Base-by-base conservation (phyloP, 352 stramenopile genomes). In the Aphanomyces invadans region DNA sequence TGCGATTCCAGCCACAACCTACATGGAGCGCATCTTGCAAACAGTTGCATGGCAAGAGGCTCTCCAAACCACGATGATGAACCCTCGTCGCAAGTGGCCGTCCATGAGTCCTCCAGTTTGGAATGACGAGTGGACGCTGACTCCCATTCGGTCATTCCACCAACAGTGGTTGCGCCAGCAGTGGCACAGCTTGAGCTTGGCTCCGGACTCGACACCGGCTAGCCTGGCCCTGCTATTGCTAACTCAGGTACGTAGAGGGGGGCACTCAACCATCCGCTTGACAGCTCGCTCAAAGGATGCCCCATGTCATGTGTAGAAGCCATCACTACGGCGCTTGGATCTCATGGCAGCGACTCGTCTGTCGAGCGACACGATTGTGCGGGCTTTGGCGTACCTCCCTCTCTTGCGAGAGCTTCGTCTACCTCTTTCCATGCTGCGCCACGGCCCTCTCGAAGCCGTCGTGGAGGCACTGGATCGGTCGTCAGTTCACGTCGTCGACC, bases 401-500 rank as follows among this genome's bases (percentile, higher is more conserved):
- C 75, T 74, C 32, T 65, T 92, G 49, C 81, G 79, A 11, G 80
- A 90, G 26, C 61, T 92, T 32, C 78, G 81, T 5, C 63, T 92
- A 19, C 81, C 84, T 0, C 56, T 64, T 12, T 78, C 85, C 67
- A 80, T 92, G 25, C 69, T 90, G 42, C 76, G 81, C 1, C 74
- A 87, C 26, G 79, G 89, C 29, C 88, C 90, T 65, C 49, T 92
- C 25, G 84, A 92, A 69, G 79, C 87, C 67, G 79, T 90, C 23
- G 65, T 92, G 42, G 77, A 77, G 26, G 79, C 75, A n/a, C 60
- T 92, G n/a, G 77, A 73, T 25, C 87, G 80, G 54, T 60, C 70
- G 0, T 26, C 89, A 25, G 64, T 92, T 3, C 79, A 79, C 19
- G 66, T 62, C 28, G 85, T 89, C 44, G 84, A 90, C 62, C 74